A percentile compares a stretch with the other conserved stretches of the same genome.
Evolutionary conservation across 768 basidiomycete species (phyloP).

Genomic region (Boletus vermiculosoides): DNA sequence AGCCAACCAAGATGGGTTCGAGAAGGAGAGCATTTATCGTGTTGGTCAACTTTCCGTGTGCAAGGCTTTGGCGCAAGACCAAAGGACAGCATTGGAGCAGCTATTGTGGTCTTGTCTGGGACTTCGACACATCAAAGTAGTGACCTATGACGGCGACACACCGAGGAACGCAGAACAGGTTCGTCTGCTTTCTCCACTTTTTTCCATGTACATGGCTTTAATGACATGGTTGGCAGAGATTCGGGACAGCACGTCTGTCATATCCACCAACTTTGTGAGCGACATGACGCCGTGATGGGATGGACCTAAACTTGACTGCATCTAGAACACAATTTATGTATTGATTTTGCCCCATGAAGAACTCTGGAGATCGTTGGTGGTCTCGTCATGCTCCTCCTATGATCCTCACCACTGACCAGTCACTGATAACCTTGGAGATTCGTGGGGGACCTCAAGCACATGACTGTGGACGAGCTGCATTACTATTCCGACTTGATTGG

Average conservation of each 20-base stretch:
- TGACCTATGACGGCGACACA: constrained; percentile 89
- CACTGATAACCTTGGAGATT: constrained; percentile 47
- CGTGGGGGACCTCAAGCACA: constrained; percentile 68
- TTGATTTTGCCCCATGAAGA: constrained; percentile 86
- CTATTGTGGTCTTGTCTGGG: constrained; percentile 58
- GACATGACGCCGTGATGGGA: neutral
- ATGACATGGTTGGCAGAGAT: constrained; percentile 44
- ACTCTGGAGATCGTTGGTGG: constrained; percentile 64
- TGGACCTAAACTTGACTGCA: neutral
- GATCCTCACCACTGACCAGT: neutral
- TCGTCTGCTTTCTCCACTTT: constrained; percentile 2
- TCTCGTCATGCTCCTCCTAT: neutral
- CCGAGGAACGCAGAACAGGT: constrained; percentile 66
- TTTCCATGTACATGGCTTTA: neutral
- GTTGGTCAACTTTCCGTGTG: neutral
- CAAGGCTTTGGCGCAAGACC: constrained; percentile 88
- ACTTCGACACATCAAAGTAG: constrained; percentile 61
- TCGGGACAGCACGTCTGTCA: constrained; percentile 70
- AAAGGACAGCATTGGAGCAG: constrained; percentile 67
- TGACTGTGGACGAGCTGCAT: constrained; percentile 86
- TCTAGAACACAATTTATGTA: constrained; percentile 80
- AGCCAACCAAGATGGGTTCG: constrained; percentile 73
- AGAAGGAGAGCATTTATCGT: neutral
- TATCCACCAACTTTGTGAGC: constrained; percentile 88
- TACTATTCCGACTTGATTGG: constrained; percentile 82